Percentiles rank a stretch among this genome's conserved stretches.
These are phyloP conservation scores for Polygonum maritimum DNA, from an alignment of 148 eudicot genomes.

Conservation along the genomic window DNA sequence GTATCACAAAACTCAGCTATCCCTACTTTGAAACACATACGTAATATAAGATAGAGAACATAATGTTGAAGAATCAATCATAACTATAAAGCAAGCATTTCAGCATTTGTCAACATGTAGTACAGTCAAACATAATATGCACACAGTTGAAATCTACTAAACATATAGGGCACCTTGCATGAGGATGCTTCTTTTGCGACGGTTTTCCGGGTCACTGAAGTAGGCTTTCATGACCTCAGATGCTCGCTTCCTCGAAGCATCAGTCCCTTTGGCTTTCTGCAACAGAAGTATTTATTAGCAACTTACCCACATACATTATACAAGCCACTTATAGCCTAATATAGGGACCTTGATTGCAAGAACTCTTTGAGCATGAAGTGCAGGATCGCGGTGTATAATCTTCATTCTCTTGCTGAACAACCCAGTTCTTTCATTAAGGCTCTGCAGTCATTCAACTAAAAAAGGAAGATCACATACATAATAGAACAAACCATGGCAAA, in stretches of 20 bases:
- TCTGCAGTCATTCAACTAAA: conserved; percentile 98
- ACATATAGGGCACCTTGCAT: conserved; percentile 53
- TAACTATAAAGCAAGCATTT: background rate
- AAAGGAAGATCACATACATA: conserved; percentile 38
- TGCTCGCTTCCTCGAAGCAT: conserved; percentile 69
- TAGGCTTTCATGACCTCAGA: conserved; percentile 76
- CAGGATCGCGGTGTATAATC: conserved; percentile 78
- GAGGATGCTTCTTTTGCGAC: conserved; percentile 74
- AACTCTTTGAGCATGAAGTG: conserved; percentile 84
- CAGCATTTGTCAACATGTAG: background rate
- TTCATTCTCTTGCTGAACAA: conserved; percentile 90
- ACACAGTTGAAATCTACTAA: background rate
- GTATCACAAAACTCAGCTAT: too few relatives aligned
- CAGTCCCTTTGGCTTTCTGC: conserved; percentile 71
- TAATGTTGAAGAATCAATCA: background rate
- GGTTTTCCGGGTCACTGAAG: conserved; percentile 84
- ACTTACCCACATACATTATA: background rate
- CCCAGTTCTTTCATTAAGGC: conserved; percentile 92
- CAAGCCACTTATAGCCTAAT: background rate
- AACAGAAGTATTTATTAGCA: background rate
- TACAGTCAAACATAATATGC: background rate
- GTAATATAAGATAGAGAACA: too few relatives aligned
- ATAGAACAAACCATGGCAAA: background rate
- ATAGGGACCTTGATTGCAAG: conserved; percentile 78
- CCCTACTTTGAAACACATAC: too few relatives aligned